phyloP scores from a whole-genome alignment of 208 protist species.

The Trypanosomatidae sp. region DNA sequence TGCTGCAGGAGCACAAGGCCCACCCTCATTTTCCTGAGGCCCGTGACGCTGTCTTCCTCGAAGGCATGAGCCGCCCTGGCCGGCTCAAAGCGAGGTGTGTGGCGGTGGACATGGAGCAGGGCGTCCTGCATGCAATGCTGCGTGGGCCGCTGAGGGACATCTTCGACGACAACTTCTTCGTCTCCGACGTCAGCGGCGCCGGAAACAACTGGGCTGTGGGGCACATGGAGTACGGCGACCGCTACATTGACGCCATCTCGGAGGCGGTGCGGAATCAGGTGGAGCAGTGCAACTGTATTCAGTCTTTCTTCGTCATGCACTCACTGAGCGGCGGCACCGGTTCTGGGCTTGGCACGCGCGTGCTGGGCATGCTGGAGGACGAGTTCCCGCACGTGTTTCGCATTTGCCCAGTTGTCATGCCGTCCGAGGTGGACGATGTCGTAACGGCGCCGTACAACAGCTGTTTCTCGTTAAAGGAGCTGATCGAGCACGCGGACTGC shows the following conservation, averaged over 20 bases:
- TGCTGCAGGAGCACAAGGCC: conserved; percentile 93
- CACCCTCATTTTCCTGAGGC: conserved; percentile 75
- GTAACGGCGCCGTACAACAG: conserved; percentile 97
- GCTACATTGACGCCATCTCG: conserved; percentile 81
- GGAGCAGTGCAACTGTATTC: conserved; percentile 95
- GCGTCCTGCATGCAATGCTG: conserved; percentile 88
- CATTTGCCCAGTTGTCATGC: conserved; percentile 90
- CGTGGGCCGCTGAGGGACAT: conserved; percentile 77
- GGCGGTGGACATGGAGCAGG: conserved; percentile 96
- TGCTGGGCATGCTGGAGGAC: conserved; percentile 93
- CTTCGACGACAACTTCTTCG: conserved; percentile 91
- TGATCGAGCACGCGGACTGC: conserved; percentile 94
- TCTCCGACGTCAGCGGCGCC: conserved; percentile 86
- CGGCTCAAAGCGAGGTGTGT: conserved; percentile 92
- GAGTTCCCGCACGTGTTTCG: conserved; percentile 93
- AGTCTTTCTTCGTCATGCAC: conserved; percentile 96
- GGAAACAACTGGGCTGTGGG: conserved; percentile 96
- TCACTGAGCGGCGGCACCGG: conserved; percentile 97
- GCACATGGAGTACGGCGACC: conserved; percentile 92
- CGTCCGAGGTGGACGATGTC: conserved; percentile 93
- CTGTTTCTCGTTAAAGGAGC: conserved; percentile 87
- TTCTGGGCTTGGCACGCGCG: conserved; percentile 93
- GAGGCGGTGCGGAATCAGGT: conserved; percentile 87
- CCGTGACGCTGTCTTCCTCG: conserved; percentile 71
- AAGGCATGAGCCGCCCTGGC: conserved; percentile 3